Conservation (phyloP, 2,329 filamentous ascomycete species). For the Acephala macrosclerotiorum region DNA sequence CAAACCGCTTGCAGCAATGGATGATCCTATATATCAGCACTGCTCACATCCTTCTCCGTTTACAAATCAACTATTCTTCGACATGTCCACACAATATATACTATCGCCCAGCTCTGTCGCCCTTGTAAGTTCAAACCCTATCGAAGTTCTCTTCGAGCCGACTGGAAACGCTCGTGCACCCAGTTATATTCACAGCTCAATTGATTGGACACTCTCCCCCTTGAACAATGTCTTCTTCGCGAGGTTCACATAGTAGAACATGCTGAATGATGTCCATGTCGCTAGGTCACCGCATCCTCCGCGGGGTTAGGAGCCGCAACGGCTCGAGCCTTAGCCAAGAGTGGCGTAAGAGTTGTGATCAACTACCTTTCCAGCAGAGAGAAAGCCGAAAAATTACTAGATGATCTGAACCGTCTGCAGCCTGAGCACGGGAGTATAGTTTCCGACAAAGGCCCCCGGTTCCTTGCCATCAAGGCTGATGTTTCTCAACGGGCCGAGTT, state of each 20-base stretch:
- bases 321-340: constrained; percentile 69
- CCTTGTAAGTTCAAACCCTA: too few relatives aligned
- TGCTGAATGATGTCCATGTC: not conserved
- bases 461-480: constrained; percentile 70
- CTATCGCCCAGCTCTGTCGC: too few relatives aligned
- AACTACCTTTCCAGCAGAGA: constrained; percentile 73
- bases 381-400: constrained; percentile 64
- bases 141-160: too few relatives aligned
- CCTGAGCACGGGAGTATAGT: constrained; percentile 48
- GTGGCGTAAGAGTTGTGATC: constrained; percentile 74
- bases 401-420: constrained; percentile 58
- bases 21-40: too few relatives aligned
- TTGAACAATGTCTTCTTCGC: not conserved
- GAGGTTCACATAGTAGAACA: not conserved
- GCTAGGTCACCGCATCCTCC: constrained; percentile 57
- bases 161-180: too few relatives aligned
- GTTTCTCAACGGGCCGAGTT: constrained; percentile 67
- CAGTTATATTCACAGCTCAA: too few relatives aligned
- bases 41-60: too few relatives aligned
- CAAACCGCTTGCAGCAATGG: too few relatives aligned
- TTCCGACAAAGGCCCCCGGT: constrained; percentile 35
- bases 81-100: too few relatives aligned
- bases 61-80: too few relatives aligned
- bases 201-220: not conserved
- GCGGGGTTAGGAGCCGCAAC: constrained; percentile 77